A percentile compares a stretch with the other conserved stretches of the same genome.
Conservation (phyloP, 1,284 basidiomycete species). For the Neolentinus lepideus region DNA sequence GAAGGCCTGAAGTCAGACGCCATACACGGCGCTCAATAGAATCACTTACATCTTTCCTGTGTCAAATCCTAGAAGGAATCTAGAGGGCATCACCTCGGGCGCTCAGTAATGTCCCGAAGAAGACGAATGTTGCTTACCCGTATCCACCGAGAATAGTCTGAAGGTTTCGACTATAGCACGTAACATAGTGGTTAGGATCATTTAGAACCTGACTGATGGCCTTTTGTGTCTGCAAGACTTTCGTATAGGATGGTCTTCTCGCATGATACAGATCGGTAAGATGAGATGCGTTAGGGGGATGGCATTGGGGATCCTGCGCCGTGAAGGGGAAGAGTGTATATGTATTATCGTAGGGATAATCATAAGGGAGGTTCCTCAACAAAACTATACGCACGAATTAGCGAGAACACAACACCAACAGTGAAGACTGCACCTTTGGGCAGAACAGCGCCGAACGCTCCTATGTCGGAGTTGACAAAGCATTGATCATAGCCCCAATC, state of each 20-base stretch:
- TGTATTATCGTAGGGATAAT: slow-evolving; percentile 32
- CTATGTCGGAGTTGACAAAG: slow-evolving; percentile 17
- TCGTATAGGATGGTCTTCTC: not conserved
- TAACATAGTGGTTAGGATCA: not conserved
- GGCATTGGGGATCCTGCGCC: not conserved
- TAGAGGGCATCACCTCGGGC: not conserved
- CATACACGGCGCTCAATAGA: not conserved
- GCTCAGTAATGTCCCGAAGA: not conserved
- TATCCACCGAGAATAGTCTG: not conserved
- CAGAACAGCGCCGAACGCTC: slow-evolving; percentile 16
- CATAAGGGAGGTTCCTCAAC: slow-evolving; percentile 37
- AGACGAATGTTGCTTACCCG: not conserved
- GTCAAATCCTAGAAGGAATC: slow-evolving; percentile 1
- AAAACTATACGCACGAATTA: slow-evolving; percentile 33
- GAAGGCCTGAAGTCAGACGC: not conserved
- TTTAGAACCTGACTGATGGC: not conserved
- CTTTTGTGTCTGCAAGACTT: not conserved
- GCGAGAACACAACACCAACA: slow-evolving; percentile 5
- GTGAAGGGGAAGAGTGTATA: not conserved
- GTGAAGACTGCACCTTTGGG: slow-evolving; percentile 7
- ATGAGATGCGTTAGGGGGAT: not conserved
- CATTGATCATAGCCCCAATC: slow-evolving; percentile 22
- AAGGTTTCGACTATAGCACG: not conserved
- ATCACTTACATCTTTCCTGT: not conserved
- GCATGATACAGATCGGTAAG: not conserved